A percentile compares a stretch with the other conserved stretches of the same genome.
phyloP scores from a whole-genome alignment of 768 basidiomycete species.

The Trametes cubensis region DNA sequence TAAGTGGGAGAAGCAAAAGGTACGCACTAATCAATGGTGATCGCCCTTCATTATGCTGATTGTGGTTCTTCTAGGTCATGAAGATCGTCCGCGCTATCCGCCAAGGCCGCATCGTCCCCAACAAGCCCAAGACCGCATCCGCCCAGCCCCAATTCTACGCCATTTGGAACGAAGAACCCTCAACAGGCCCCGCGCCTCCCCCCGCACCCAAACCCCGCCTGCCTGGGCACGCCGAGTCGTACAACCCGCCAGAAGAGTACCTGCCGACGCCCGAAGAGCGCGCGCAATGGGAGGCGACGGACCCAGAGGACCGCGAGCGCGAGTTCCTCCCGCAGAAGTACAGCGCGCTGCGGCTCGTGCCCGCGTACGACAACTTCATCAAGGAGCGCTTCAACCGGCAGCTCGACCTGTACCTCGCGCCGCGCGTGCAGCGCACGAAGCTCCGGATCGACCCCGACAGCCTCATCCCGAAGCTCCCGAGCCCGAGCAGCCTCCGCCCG shows the following conservation, averaged over 20 bases:
- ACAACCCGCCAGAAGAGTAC: conserved; percentile 98
- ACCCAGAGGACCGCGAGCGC: conserved; percentile 87
- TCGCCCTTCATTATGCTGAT: not conserved
- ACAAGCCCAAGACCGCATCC: conserved; percentile 77
- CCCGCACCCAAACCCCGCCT: conserved; percentile 90
- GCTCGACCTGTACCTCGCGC: conserved; percentile 95
- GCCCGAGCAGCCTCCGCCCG: conserved; percentile 86
- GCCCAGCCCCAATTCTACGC: conserved; percentile 74
- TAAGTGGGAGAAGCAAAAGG: conserved; percentile 99
- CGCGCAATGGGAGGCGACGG: conserved; percentile 78
- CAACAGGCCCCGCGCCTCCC: conserved; percentile 79
- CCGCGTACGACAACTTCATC: conserved; percentile 89
- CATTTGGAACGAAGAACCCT: conserved; percentile 84
- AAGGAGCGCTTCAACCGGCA: conserved; percentile 93
- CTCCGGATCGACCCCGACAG: conserved; percentile 91
- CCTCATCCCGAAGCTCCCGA: conserved; percentile 92
- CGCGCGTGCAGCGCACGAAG: conserved; percentile 82
- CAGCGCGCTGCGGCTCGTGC: conserved; percentile 82
- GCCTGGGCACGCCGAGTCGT: conserved; percentile 94
- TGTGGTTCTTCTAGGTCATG: conserved; percentile 69
- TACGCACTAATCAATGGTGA: conserved; percentile 33
- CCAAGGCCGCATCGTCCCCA: conserved; percentile 89
- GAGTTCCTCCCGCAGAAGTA: conserved; percentile 91
- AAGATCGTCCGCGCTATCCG: conserved; percentile 99
- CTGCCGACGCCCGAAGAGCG: conserved; percentile 83